phyloP scores from a whole-genome alignment of 202 grass and related monocot genomes.

The Tripidium arundinaceum region DNA sequence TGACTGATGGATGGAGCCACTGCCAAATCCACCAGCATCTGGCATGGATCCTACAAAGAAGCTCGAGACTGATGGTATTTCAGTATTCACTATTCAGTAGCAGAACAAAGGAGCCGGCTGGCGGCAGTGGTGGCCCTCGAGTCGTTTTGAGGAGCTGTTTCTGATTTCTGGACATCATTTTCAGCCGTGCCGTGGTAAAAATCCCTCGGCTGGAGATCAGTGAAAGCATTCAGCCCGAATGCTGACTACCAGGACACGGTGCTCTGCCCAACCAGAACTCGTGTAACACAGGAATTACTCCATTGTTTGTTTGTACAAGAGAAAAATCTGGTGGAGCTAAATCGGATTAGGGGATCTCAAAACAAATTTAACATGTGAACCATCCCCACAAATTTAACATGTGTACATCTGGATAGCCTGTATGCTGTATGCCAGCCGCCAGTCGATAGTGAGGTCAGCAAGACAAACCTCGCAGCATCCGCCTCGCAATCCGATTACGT shows the following conservation, averaged over 20 bases:
- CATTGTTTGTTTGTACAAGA: no score
- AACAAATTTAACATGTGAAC: no score
- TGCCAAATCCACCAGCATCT: constrained; percentile 18
- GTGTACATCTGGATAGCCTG: no score
- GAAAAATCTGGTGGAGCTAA: no score
- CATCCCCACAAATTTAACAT: no score
- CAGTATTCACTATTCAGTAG: constrained; percentile 12
- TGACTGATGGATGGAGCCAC: constrained; percentile 3
- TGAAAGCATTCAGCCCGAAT: constrained; percentile 34
- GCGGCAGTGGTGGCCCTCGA: no score
- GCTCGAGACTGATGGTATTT: constrained; percentile 12
- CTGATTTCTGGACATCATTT: constrained; percentile 23
- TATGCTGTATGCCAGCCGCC: no score
- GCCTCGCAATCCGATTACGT: background rate
- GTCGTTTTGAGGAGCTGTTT: constrained; percentile 3
- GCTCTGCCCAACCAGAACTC: no score
- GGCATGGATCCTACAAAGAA: constrained; percentile 4
- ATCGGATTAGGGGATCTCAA: no score
- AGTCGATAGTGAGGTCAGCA: background rate
- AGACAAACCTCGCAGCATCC: background rate
- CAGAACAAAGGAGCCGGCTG: background rate
- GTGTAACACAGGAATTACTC: background rate
- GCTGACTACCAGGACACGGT: no score
- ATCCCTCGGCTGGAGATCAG: constrained; percentile 40
- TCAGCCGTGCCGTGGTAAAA: constrained; percentile 30